Evolutionary conservation across 1,284 basidiomycete genomes (phyloP), one percentile per base, ranked within the genome.

Genomic region (Leccinum subspadiceum): DNA sequence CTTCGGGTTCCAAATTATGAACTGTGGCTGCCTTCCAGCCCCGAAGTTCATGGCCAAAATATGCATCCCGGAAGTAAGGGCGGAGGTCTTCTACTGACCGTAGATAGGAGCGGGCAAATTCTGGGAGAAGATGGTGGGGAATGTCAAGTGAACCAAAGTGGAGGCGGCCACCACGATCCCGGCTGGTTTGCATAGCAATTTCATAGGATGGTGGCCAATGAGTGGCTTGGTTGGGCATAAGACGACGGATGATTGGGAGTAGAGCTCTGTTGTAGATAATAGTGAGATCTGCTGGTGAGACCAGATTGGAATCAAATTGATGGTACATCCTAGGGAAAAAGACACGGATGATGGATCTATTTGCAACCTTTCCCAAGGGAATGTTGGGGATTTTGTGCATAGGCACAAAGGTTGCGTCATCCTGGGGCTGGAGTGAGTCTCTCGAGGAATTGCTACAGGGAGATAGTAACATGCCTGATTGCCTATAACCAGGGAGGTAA

Each of bases 311-410:
- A 64, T 55, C 1, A 37, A 37, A 37, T 37, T 37, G 35, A 37
- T 37, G 35, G 22, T 53, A 64, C 58, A 64, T 60, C 1, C 12
- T 51, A 7, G 65, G 62, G 12, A 66, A 65, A 29, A 66, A 66
- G 0, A 66, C 37, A 0, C 53, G 17, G 1, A 66, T 8, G 1
- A 26, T 7, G 0, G 54, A 59, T 0, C 50, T 12, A 35, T 62
- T 64, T 0, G 65, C 29, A 0, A 60, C 60, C 29, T 61, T 66
- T 6, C 58, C 65, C 0, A 66, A 29, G 0, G 65, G 17, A 2
- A 64, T 5, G 4, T 66, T 66, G 0, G 56, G 65, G 1, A 66
- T 66, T 0, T 2, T 33, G 10, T 66, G 41, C 62, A 66, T 66
- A 0, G 54, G 56, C 1, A 66, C 56, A 6, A 37, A 37, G 35